phyloP scores from a whole-genome alignment of 129 eudicot species.

The Flaveria trinervia region DNA sequence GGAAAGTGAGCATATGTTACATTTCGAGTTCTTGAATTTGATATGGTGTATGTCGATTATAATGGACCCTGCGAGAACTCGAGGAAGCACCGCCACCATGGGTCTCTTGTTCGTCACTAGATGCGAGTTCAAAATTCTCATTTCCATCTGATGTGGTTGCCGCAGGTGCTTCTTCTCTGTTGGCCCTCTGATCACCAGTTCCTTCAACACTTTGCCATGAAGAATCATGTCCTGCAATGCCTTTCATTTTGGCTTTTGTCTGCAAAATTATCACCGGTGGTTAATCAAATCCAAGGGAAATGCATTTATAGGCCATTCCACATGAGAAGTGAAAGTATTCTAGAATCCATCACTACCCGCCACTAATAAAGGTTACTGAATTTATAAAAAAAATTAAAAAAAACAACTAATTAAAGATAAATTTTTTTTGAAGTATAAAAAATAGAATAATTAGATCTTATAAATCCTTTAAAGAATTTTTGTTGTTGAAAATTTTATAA shows the following conservation, averaged over 20 bases:
- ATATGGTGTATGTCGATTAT: constrained; percentile 8
- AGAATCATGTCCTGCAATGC: neutral
- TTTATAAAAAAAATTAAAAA: no score
- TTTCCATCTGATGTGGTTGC: neutral
- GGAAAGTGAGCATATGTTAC: neutral
- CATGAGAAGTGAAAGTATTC: no score
- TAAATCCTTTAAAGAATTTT: neutral
- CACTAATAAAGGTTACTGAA: no score
- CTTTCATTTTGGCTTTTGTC: neutral
- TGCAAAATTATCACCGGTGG: neutral
- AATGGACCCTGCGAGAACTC: neutral
- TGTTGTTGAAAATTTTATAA: neutral
- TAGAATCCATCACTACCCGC: no score
- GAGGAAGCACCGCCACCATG: constrained; percentile 9
- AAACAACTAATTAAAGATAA: no score
- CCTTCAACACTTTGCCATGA: constrained; percentile 10
- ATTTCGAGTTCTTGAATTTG: constrained; percentile 25
- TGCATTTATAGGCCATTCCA: neutral
- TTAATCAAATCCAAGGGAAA: neutral
- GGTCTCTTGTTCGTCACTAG: constrained; percentile 7
- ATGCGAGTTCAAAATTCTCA: neutral
- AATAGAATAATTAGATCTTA: neutral
- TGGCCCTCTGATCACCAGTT: constrained; percentile 1
- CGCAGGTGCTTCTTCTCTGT: neutral
- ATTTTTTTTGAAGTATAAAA: no score